A percentile compares a stretch with the other conserved stretches of the same genome.
These are phyloP conservation scores for Bipolaris zeicola DNA, from an alignment of 2,329 filamentous ascomycete genomes.

Conservation along the genomic window DNA sequence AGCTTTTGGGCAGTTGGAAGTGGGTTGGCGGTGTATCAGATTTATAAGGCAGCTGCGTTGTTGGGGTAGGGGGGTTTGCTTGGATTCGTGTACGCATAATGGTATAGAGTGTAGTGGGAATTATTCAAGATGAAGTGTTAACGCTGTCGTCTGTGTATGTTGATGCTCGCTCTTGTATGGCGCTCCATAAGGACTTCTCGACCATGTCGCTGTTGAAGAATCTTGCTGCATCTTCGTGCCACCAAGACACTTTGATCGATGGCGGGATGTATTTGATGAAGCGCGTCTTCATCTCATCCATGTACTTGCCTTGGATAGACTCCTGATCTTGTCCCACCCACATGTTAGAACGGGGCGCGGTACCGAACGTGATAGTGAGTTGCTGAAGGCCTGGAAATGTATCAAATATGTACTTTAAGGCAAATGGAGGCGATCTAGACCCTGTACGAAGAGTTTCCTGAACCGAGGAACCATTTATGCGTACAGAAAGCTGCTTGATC, in stretches of 20 bases:
- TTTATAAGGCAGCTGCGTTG: constrained; percentile 32
- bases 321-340: background rate
- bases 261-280: constrained; percentile 6
- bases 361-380: background rate
- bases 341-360: background rate
- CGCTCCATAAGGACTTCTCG: constrained; percentile 7
- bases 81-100: background rate
- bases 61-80: constrained; percentile 15
- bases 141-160: too few relatives aligned
- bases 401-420: background rate
- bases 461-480: constrained; percentile 4
- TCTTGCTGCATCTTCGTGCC: background rate
- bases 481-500: constrained; percentile 22
- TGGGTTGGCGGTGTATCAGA: constrained; percentile 24
- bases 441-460: background rate
- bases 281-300: background rate
- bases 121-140: too few relatives aligned
- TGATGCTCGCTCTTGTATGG: constrained; percentile 6
- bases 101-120: background rate
- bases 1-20: constrained; percentile 18
- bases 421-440: background rate
- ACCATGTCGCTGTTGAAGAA: constrained; percentile 3
- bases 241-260: constrained; percentile 7
- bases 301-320: background rate
- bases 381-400: background rate